These are phyloP conservation scores for Didymella segeticola DNA, from an alignment of 2,329 filamentous ascomycete genomes.

Conservation along the genomic window DNA sequence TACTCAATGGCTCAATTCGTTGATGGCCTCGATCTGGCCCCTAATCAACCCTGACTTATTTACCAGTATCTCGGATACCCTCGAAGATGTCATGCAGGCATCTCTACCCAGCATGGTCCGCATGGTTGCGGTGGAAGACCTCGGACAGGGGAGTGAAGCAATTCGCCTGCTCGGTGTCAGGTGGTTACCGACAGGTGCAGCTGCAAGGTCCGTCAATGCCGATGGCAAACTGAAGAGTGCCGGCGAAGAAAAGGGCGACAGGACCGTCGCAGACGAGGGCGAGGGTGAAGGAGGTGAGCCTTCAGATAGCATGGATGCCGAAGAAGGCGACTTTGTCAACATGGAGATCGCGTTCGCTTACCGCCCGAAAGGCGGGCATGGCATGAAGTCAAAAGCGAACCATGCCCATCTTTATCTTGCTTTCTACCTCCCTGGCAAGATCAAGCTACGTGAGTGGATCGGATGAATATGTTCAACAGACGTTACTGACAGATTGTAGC, in stretches of 20 bases:
- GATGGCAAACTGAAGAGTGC: constrained; percentile 64
- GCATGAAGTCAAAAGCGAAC: constrained; percentile 68
- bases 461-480: not conserved
- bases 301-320: constrained; percentile 67
- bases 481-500: constrained; percentile 49
- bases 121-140: constrained; percentile 78
- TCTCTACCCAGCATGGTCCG: constrained; percentile 72
- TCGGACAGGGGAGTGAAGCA: constrained; percentile 76
- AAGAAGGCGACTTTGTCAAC: constrained; percentile 80
- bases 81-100: constrained; percentile 83
- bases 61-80: constrained; percentile 69
- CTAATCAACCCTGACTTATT: constrained; percentile 79
- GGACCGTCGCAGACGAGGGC: constrained; percentile 56
- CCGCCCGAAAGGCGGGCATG: constrained; percentile 67
- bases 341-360: constrained; percentile 79
- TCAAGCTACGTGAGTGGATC: constrained; percentile 57
- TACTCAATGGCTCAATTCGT: constrained; percentile 73
- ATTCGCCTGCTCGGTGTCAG: constrained; percentile 73
- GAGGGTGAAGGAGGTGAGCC: constrained; percentile 48
- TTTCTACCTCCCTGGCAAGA: constrained; percentile 69
- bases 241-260: constrained; percentile 57
- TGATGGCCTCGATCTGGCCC: constrained; percentile 73
- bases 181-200: constrained; percentile 75
- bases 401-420: constrained; percentile 76
- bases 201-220: constrained; percentile 64